phyloP scores from a whole-genome alignment of 257 asterid genomes.

The Linaria vulgaris region DNA sequence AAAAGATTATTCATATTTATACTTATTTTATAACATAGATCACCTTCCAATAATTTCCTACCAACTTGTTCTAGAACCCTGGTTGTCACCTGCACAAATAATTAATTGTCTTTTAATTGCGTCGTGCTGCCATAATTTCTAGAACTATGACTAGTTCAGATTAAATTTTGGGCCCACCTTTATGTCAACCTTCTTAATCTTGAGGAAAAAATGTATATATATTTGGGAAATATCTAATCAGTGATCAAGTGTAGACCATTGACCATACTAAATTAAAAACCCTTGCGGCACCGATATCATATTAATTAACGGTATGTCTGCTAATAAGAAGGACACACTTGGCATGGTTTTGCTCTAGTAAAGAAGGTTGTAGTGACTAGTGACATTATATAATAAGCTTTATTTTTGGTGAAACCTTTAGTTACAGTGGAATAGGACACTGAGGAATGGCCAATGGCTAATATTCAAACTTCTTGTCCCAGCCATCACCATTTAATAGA shows the following conservation, averaged over 20 bases:
- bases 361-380: too few species aligned
- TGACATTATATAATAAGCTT: too few species aligned
- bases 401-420: not conserved
- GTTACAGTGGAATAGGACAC: not conserved
- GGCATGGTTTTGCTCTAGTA: not conserved
- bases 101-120: not conserved
- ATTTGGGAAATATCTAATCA: not conserved
- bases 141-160: conserved; percentile 3
- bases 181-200: not conserved
- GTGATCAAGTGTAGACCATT: too few species aligned
- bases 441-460: not conserved
- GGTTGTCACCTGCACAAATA: conserved; percentile 7
- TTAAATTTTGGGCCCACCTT: not conserved
- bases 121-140: not conserved
- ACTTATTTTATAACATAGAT: too few species aligned
- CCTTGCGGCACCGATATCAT: conserved; percentile 1
- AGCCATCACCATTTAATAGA: not conserved
- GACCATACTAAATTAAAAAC: too few species aligned
- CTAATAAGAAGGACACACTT: not conserved
- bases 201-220: too few species aligned
- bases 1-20: too few species aligned
- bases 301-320: not conserved
- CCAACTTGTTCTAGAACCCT: not conserved
- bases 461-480: not conserved
- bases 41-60: not conserved